Evolutionary conservation across 495 filamentous ascomycete genomes (phyloP).

Genomic region (Lophiotrema nucula): DNA sequence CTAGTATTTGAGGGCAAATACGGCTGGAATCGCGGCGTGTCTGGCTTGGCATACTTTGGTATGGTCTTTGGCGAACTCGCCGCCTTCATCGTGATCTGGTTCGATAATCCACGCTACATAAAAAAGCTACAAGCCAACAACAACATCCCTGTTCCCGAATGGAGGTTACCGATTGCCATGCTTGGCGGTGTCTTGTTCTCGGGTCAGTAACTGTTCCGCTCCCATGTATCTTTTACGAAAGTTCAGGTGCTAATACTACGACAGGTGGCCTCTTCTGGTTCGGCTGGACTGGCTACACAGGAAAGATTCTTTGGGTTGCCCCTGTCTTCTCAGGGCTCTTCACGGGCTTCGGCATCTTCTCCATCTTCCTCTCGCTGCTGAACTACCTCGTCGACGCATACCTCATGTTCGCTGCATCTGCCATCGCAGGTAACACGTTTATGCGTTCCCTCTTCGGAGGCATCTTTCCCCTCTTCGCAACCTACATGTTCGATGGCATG

Average conservation of each 20-base stretch:
- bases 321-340: constrained; percentile 24
- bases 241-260: background rate
- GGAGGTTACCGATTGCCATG: constrained; percentile 24
- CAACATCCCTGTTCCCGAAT: constrained; percentile 30
- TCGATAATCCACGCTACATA: constrained; percentile 41
- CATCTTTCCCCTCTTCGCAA: constrained; percentile 39
- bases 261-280: constrained; percentile 31
- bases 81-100: constrained; percentile 41
- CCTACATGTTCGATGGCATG: constrained; percentile 37
- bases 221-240: background rate
- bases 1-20: constrained; percentile 46
- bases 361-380: constrained; percentile 24
- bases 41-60: constrained; percentile 47
- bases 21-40: constrained; percentile 44
- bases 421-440: constrained; percentile 43
- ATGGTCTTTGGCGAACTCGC: constrained; percentile 47
- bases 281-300: constrained; percentile 27
- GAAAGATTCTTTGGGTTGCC: constrained; percentile 21
- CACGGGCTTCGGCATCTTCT: constrained; percentile 30
- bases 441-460: constrained; percentile 36
- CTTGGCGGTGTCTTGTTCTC: constrained; percentile 21
- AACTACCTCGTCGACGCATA: constrained; percentile 35
- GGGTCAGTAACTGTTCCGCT: constrained; percentile 1
- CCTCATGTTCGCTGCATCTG: constrained; percentile 36
- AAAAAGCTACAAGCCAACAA: constrained; percentile 54